phyloP scores from a whole-genome alignment of 2,329 filamentous ascomycete genomes.

The Fusarium subtropicale region DNA sequence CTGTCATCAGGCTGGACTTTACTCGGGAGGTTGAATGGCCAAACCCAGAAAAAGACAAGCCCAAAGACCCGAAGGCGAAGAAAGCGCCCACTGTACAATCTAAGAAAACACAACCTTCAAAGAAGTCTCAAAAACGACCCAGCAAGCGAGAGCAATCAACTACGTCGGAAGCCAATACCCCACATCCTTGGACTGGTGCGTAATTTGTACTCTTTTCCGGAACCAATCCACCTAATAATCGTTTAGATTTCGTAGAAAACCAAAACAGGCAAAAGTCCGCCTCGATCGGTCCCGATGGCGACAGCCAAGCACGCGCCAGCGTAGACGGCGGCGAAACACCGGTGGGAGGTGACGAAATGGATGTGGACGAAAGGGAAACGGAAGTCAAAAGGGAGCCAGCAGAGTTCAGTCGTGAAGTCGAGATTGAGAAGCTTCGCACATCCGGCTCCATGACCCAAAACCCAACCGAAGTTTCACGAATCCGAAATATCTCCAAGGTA shows the following conservation, averaged over 20 bases:
- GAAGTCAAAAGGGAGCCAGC: conserved; percentile 61
- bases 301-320: conserved; percentile 58
- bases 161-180: conserved; percentile 64
- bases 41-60: conserved; percentile 83
- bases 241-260: conserved; percentile 60
- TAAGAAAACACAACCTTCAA: conserved; percentile 69
- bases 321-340: conserved; percentile 60
- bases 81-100: conserved; percentile 66
- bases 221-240: background rate
- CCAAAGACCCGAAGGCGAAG: conserved; percentile 82
- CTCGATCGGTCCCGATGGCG: conserved; percentile 56
- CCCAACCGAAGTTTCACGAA: conserved; percentile 93
- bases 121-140: conserved; percentile 68
- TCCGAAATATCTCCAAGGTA: conserved; percentile 92
- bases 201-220: background rate
- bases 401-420: conserved; percentile 82
- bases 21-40: conserved; percentile 96
- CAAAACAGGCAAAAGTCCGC: conserved; percentile 60
- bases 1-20: conserved; percentile 84
- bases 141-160: conserved; percentile 67
- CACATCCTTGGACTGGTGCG: conserved; percentile 63
- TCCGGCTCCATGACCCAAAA: conserved; percentile 99
- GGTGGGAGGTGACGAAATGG: conserved; percentile 62
- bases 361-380: conserved; percentile 63
- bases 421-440: conserved; percentile 95